Base-by-base conservation (phyloP, 1,139 yeast genomes). In the Taphrina deformans region DNA sequence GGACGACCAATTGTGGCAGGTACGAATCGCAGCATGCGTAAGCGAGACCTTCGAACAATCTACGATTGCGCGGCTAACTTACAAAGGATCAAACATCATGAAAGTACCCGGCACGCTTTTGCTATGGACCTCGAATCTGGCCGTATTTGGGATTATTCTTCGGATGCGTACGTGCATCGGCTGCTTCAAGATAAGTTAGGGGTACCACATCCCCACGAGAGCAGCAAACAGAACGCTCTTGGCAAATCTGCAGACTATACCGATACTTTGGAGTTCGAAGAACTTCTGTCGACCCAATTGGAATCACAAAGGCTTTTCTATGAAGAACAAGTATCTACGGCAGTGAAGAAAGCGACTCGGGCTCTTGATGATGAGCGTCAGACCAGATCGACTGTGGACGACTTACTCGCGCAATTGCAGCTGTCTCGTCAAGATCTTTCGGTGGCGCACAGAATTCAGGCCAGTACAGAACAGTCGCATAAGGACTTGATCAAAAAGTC, bases 121-220 rank as follows among this genome's bases (percentile, higher is more conserved):
- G 89, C 97, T 0, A 90, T 92, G 97, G 97, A 91, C 73, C 79
- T 88, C 53, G 78, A 80, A 18, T 84, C 96, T 0, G 95, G 92
- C 68, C 79, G 98, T 59, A 96, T 92, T 1, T 92, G 98, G 98
- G 97, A 92, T 74, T 92, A 92, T 74, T 92, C 93, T 0, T 93
- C 93, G 1, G 97, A 92, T 73, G 86, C 85, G 69, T 92, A 91
- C 74, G 97, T 92, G 4, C 98, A 92, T 76, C 78, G 97, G 62
- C 77, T 92, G 53, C 82, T 92, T 2, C 89, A 92, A 67, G 90
- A 89, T 75, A 93, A 89, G 72, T 80, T 87, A 0, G 96, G 89
- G 74, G 96, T 96, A 0, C 81, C 82, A 3, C 59, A 62, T 14
- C 24, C 61, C 40, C 65, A 60, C 23, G 27, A 1, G n/a, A 24